Base-by-base conservation (phyloP, 805 yeast genomes). In the Dipodascopsis tothii region DNA sequence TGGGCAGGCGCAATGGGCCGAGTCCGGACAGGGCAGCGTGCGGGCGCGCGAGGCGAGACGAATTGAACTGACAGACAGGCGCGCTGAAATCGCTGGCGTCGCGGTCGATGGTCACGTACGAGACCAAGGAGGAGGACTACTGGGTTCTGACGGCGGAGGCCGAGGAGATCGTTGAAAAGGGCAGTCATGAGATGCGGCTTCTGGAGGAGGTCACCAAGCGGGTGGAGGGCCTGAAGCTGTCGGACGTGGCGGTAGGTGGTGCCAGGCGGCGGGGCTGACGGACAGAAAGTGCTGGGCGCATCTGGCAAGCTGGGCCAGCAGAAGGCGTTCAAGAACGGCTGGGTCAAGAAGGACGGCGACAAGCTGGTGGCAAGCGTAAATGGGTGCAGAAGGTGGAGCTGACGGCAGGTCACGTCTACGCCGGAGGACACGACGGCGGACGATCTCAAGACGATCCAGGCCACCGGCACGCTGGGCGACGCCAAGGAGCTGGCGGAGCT, bases 281-380 rank as follows among this genome's bases (percentile, higher is more conserved):
- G 68, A 28, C 58, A 57, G 40, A 62, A 78, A 44, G 74, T 81
- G 53, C 70, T 90, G 67, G 96, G 96, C 44, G 69, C 78, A 41
- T 78, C 78, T 47, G 97, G 96, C 51, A 80, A 81, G 56, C 74
- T 90, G 52, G 99, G 98, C 51, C 98, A 92, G 69, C 95, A 94
- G 56, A 80, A 88, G 59, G 99, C 97, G 16, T 94, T 92, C 75
- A 90, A 87, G 67, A 88, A 88, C 64, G 94, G 94, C 34, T 92
- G 99, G 99, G 80, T 92, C 58, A 69, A 75, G 52, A 92, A 94
- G 64, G 84, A 81, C 46, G 94, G 90, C 45, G 94, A 84, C 56
- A 78, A 73, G 58, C 74, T 90, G 56, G 75, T 84, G 40, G 70
- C 80, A 25, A 66, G 70, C 39, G 69, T 43, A 33, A 22, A 51